phyloP scores from a whole-genome alignment of 2,329 filamentous ascomycete species.

The Beauveria rudraprayagi region DNA sequence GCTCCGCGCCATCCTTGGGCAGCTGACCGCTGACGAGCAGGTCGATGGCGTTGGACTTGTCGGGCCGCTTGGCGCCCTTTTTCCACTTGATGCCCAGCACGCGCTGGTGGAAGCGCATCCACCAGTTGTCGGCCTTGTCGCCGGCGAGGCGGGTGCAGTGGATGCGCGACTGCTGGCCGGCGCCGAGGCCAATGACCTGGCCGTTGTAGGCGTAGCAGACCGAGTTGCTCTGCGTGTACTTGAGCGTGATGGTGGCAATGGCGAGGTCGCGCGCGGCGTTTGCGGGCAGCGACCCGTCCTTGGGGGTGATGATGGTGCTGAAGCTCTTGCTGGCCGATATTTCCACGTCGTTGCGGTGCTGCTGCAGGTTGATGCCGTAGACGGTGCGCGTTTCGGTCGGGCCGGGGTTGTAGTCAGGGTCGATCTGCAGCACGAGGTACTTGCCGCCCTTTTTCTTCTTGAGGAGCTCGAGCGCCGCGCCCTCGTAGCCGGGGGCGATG shows the following conservation, averaged over 20 bases:
- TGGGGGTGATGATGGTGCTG: slow-evolving; percentile 76
- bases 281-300: slow-evolving; percentile 69
- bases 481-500: slow-evolving; percentile 79
- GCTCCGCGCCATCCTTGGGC: slow-evolving; percentile 74
- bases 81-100: slow-evolving; percentile 90
- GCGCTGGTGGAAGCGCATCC: slow-evolving; percentile 94
- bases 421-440: slow-evolving; percentile 93
- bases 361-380: slow-evolving; percentile 80
- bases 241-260: slow-evolving; percentile 91
- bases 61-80: slow-evolving; percentile 90
- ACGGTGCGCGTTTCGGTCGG: slow-evolving; percentile 80
- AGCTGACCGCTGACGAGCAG: slow-evolving; percentile 86
- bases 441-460: slow-evolving; percentile 98
- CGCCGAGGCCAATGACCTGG: slow-evolving; percentile 87
- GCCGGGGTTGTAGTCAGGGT: slow-evolving; percentile 73
- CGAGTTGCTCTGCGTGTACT: slow-evolving; percentile 98
- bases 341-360: slow-evolving; percentile 86
- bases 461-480: slow-evolving; percentile 80
- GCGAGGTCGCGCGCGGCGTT: slow-evolving; percentile 81
- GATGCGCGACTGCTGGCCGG: slow-evolving; percentile 94
- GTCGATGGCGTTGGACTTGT: slow-evolving; percentile 98
- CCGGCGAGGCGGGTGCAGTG: slow-evolving; percentile 96
- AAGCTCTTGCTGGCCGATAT: slow-evolving; percentile 71
- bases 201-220: slow-evolving; percentile 95
- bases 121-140: slow-evolving; percentile 99